Conservation (phyloP, 768 basidiomycete genomes). For the Sutorius australiensis region DNA sequence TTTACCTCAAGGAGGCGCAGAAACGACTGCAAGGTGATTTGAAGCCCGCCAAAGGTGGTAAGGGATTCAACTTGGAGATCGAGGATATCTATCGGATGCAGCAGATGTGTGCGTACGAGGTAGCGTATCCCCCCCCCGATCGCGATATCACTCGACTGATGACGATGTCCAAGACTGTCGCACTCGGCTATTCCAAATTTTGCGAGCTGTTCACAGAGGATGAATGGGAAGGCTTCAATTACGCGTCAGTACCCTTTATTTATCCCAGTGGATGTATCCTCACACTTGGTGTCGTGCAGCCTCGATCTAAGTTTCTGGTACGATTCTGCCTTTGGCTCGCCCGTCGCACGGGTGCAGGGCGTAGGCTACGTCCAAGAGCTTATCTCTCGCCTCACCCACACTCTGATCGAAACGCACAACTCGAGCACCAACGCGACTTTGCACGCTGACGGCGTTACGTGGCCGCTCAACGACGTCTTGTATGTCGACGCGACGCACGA, state of each 20-base stretch:
- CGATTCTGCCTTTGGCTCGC: slow-evolving; percentile 76
- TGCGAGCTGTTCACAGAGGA: slow-evolving; percentile 86
- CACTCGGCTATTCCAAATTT: slow-evolving; percentile 87
- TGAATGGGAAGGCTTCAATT: slow-evolving; percentile 93
- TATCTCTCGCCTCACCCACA: slow-evolving; percentile 76
- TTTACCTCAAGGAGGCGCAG: slow-evolving; percentile 68
- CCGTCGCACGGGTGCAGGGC: slow-evolving; percentile 71
- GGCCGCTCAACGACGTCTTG: slow-evolving; percentile 66
- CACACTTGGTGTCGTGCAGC: slow-evolving; percentile 3
- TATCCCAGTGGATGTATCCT: background rate
- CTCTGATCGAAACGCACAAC: slow-evolving; percentile 64
- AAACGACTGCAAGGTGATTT: slow-evolving; percentile 57
- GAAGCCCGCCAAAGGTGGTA: slow-evolving; percentile 11
- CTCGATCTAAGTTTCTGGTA: slow-evolving; percentile 40
- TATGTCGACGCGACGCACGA: slow-evolving; percentile 93
- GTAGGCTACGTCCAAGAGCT: slow-evolving; percentile 82
- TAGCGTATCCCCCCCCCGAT: slow-evolving; percentile 15
- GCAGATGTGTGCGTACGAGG: slow-evolving; percentile 84
- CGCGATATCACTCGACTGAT: background rate
- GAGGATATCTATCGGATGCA: slow-evolving; percentile 77
- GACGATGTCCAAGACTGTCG: slow-evolving; percentile 65
- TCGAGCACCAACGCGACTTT: slow-evolving; percentile 84
- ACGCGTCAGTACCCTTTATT: slow-evolving; percentile 49
- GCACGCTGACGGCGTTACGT: slow-evolving; percentile 61
- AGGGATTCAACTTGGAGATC: slow-evolving; percentile 57